Percentiles rank a stretch among this genome's conserved stretches.
Conservation (phyloP, 140 eudicot genomes). For the Flaveria floridana region DNA sequence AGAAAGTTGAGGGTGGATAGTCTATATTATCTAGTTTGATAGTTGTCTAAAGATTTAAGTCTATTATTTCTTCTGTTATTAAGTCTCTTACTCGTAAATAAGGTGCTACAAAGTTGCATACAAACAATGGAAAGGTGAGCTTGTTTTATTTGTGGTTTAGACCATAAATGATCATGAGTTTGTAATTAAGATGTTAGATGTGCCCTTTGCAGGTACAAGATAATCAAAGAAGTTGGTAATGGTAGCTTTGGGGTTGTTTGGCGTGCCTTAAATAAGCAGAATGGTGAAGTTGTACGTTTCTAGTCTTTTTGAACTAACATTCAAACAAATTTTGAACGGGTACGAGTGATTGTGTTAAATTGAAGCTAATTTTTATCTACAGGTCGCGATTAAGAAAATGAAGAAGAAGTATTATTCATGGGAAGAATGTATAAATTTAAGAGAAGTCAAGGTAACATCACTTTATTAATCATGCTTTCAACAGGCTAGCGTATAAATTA, state of each 20-base stretch:
- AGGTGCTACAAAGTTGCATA: conserved; percentile 46
- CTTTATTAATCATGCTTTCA: not conserved
- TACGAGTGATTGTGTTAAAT: not conserved
- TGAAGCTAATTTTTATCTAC: conserved; percentile 12
- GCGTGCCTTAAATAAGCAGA: conserved; percentile 88
- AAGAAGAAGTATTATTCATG: conserved; percentile 94
- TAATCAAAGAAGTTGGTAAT: conserved; percentile 90
- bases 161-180: not conserved
- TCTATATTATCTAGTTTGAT: conserved; percentile 36
- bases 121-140: conserved; percentile 82
- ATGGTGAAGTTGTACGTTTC: conserved; percentile 83
- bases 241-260: conserved; percentile 98
- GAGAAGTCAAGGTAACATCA: conserved; percentile 90
- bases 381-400: conserved; percentile 98
- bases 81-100: conserved; percentile 39
- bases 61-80: conserved; percentile 29
- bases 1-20: conserved; percentile 52
- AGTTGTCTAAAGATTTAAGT: conserved; percentile 42
- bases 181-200: not conserved
- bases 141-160: not conserved
- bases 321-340: not conserved
- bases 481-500: not conserved
- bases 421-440: conserved; percentile 97
- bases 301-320: not conserved
- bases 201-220: conserved; percentile 55